Evolutionary conservation across 352 stramenopile species (phyloP).

Genomic region (Pythium rishiriense): DNA sequence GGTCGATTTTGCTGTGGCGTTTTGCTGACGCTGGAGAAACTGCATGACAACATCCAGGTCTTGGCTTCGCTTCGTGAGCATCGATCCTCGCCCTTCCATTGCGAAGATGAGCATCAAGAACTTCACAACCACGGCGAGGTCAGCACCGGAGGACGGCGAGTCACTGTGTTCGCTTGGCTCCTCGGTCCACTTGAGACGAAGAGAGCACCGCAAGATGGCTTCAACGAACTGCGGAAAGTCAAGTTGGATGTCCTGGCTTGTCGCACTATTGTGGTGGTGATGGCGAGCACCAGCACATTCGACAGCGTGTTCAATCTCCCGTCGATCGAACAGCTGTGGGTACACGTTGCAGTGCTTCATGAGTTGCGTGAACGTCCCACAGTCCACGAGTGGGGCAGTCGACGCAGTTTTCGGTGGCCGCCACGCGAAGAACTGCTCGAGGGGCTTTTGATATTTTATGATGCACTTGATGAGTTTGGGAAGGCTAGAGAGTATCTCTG

Average conservation of each 20-base stretch:
- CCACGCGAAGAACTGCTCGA: constrained; percentile 24
- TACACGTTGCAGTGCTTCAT: constrained; percentile 59
- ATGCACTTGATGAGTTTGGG: constrained; percentile 26
- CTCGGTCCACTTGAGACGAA: constrained; percentile 45
- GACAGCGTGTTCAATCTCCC: constrained; percentile 54
- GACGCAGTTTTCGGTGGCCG: constrained; percentile 7
- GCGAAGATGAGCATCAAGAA: constrained; percentile 81
- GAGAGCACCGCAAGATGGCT: constrained; percentile 50
- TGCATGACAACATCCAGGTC: constrained; percentile 55
- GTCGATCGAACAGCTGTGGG: constrained; percentile 58
- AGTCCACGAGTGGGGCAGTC: constrained; percentile 20
- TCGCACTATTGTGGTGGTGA: background rate
- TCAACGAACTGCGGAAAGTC: constrained; percentile 71
- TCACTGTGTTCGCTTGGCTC: background rate
- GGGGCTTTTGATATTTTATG: constrained; percentile 26
- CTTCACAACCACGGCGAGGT: constrained; percentile 43
- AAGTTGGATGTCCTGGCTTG: constrained; percentile 31
- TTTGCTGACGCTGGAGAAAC: constrained; percentile 48
- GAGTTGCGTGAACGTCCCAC: constrained; percentile 37
- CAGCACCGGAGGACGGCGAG: background rate
- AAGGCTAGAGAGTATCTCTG: constrained; percentile 6
- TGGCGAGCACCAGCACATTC: constrained; percentile 23
- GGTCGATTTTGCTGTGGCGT: constrained; percentile 28
- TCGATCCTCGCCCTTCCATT: constrained; percentile 66
- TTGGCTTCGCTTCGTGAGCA: constrained; percentile 56